Percentiles rank a stretch among this genome's conserved stretches.
Conservation (phyloP, 345 rosid species). For the Alliaria petiolata region DNA sequence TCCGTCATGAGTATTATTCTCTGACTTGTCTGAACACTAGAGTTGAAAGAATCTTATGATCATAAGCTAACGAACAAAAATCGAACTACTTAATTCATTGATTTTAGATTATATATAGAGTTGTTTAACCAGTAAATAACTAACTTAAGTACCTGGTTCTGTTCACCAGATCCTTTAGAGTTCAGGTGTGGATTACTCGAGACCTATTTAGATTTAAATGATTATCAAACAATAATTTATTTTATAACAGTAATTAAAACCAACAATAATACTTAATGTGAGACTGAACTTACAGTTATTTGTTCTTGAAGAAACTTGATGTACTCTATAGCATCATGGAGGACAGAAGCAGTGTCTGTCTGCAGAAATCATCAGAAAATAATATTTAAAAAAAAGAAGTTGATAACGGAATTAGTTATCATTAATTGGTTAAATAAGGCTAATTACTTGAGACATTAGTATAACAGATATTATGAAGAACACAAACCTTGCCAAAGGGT, state of each 20-base stretch:
- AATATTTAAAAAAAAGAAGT: background rate
- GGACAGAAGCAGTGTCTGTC: slow-evolving; percentile 99
- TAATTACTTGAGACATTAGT: background rate
- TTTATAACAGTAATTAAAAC: background rate
- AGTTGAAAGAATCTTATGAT: background rate
- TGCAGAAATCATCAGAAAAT: slow-evolving; percentile 32
- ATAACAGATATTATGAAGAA: slow-evolving; percentile 11
- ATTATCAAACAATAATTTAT: background rate
- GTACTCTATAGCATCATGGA: slow-evolving; percentile 79
- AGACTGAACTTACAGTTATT: slow-evolving; percentile 46
- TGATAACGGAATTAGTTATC: background rate
- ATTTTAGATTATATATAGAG: background rate
- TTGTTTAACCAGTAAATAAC: background rate
- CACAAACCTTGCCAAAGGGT: slow-evolving; percentile 89
- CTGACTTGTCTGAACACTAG: slow-evolving; percentile 19
- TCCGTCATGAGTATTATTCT: background rate
- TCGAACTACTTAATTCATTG: background rate
- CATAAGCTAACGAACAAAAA: slow-evolving; percentile 8
- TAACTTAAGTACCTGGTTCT: slow-evolving; percentile 57
- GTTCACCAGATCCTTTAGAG: slow-evolving; percentile 53
- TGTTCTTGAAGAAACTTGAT: slow-evolving; percentile 82
- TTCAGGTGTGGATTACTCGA: slow-evolving; percentile 59
- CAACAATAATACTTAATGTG: background rate
- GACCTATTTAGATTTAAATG: slow-evolving; percentile 31
- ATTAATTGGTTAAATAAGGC: background rate